A percentile compares a stretch with the other conserved stretches of the same genome.
Evolutionary conservation across 2,329 filamentous ascomycete genomes (phyloP).

Genomic region (Pseudopyricularia javanii): DNA sequence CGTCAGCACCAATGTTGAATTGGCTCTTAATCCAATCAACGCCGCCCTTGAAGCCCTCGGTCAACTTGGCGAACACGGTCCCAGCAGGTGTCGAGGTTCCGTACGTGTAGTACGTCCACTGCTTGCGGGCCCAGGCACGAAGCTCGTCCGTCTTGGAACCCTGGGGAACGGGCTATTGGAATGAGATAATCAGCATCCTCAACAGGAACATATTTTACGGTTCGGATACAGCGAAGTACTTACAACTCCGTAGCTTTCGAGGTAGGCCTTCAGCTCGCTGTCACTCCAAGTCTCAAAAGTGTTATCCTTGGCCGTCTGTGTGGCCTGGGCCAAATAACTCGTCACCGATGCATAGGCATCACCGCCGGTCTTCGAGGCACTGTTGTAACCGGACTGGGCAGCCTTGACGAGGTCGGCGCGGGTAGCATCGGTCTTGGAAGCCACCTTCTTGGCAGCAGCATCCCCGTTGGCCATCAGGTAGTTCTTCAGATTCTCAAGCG

Average conservation of each 20-base stretch:
- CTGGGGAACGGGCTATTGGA: constrained; percentile 40
- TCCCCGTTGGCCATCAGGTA: constrained; percentile 42
- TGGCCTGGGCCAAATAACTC: constrained; percentile 55
- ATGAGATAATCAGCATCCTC: constrained; percentile 8
- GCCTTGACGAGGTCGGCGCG: constrained; percentile 63
- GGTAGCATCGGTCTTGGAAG: constrained; percentile 50
- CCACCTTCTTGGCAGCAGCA: constrained; percentile 42
- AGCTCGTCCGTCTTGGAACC: constrained; percentile 58
- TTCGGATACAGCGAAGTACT: constrained; percentile 9
- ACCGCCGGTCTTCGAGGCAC: constrained; percentile 46
- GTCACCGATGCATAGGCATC: constrained; percentile 54
- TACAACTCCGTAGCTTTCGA: constrained; percentile 65
- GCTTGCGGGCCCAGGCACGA: constrained; percentile 57
- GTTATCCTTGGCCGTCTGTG: constrained; percentile 49
- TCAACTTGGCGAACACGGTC: constrained; percentile 54
- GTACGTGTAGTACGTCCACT: constrained; percentile 66
- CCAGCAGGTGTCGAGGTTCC: constrained; percentile 55
- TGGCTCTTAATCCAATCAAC: constrained; percentile 41
- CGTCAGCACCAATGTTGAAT: constrained; percentile 32
- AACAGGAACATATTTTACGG: neutral
- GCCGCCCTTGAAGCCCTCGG: constrained; percentile 30
- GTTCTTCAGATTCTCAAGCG: constrained; percentile 54
- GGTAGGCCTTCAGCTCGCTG: constrained; percentile 63
- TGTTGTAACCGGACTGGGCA: constrained; percentile 47
- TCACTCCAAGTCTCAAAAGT: constrained; percentile 65